Conservation (phyloP, 306 rosid genomes). For the Inga laurina region DNA sequence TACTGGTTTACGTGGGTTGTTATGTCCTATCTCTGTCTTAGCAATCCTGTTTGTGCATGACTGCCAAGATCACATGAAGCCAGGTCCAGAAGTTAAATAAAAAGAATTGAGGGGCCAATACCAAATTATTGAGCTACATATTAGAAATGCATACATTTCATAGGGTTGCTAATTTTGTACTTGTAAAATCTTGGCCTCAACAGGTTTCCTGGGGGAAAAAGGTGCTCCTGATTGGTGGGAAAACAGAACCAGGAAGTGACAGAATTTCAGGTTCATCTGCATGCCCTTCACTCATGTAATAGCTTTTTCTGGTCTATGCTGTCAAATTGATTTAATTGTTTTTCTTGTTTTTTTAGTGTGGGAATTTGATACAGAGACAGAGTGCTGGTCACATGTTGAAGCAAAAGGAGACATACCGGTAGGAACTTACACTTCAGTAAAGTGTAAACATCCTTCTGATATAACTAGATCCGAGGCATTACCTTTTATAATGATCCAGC, state of each 20-base stretch:
- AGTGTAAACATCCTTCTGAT: not conserved
- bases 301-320: conserved; percentile 12
- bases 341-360: conserved; percentile 59
- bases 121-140: not conserved
- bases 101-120: not conserved
- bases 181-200: not conserved
- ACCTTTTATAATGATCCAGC: not conserved
- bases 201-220: conserved; percentile 92
- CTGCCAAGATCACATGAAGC: not conserved
- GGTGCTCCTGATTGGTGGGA: conserved; percentile 88
- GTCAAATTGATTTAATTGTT: conserved; percentile 24
- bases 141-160: not conserved
- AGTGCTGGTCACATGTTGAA: conserved; percentile 94
- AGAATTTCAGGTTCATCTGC: conserved; percentile 70
- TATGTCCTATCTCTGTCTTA: not conserved
- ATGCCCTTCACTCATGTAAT: conserved; percentile 25
- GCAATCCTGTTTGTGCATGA: conserved; percentile 5
- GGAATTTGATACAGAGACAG: conserved; percentile 91
- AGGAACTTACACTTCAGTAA: conserved; percentile 28
- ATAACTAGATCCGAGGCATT: not conserved
- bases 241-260: conserved; percentile 80
- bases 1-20: not conserved
- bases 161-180: not conserved
- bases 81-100: not conserved
- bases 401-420: conserved; percentile 94